Percentiles rank a stretch among this genome's conserved stretches.
Conservation (phyloP, 768 basidiomycete genomes). For the Gyrodon lividus region DNA sequence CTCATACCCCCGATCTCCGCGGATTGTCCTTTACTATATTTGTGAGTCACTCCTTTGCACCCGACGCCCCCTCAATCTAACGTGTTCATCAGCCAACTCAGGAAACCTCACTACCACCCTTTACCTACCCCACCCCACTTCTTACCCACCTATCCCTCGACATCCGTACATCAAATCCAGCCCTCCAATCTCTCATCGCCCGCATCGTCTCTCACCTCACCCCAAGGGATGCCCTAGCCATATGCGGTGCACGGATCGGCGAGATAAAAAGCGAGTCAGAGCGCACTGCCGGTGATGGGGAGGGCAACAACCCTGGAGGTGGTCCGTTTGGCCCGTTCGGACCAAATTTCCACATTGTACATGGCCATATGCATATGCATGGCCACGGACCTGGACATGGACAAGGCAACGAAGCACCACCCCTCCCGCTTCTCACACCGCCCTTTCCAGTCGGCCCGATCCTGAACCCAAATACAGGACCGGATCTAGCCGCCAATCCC, state of each 20-base stretch:
- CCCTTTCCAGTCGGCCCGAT: slow-evolving; percentile 1
- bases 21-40: slow-evolving; percentile 60
- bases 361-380: slow-evolving; percentile 2
- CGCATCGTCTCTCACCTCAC: slow-evolving; percentile 24
- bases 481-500: background rate
- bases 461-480: background rate
- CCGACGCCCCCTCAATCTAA: slow-evolving; percentile 2
- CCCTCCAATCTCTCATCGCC: slow-evolving; percentile 16
- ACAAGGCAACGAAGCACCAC: slow-evolving; percentile 13
- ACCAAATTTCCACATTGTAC: slow-evolving; percentile 5
- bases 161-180: slow-evolving; percentile 34
- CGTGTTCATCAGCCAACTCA: slow-evolving; percentile 12
- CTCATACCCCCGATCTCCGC: slow-evolving; percentile 53
- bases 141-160: slow-evolving; percentile 57
- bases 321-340: background rate
- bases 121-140: slow-evolving; percentile 31
- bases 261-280: slow-evolving; percentile 30
- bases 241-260: slow-evolving; percentile 33
- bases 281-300: slow-evolving; percentile 1
- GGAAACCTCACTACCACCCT: slow-evolving; percentile 5
- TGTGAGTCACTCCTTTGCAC: slow-evolving; percentile 37
- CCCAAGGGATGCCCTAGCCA: slow-evolving; percentile 30
- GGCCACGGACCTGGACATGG: background rate
- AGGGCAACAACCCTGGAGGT: background rate
- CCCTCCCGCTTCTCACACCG: slow-evolving; percentile 9